These are phyloP conservation scores for Fraxinus platypoda DNA, from an alignment of 305 asterid genomes.

Conservation along the genomic window DNA sequence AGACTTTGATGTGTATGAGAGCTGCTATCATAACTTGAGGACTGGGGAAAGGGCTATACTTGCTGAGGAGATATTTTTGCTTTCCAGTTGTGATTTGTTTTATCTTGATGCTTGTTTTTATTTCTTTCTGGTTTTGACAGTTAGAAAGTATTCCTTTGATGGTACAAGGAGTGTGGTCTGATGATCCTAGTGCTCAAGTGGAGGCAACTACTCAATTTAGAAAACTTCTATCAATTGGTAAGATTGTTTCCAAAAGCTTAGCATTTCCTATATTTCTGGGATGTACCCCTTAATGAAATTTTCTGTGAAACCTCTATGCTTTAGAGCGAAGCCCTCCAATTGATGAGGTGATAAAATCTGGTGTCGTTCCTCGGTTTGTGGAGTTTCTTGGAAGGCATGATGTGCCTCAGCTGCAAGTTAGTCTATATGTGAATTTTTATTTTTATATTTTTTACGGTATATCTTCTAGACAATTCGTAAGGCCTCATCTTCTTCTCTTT, in stretches of 20 bases:
- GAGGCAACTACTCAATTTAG: slow-evolving; percentile 58
- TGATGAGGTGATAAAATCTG: slow-evolving; percentile 57
- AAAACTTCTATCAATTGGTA: slow-evolving; percentile 53
- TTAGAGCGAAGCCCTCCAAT: slow-evolving; percentile 59
- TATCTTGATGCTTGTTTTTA: no score
- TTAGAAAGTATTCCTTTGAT: slow-evolving; percentile 46
- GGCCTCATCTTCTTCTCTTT: slow-evolving; percentile 7
- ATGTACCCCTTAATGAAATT: background rate
- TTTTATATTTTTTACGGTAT: slow-evolving; percentile 1
- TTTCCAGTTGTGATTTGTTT: no score
- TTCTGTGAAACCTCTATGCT: slow-evolving; percentile 11
- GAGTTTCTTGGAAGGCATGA: slow-evolving; percentile 55
- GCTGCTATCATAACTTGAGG: no score
- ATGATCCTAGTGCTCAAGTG: slow-evolving; percentile 44
- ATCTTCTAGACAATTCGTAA: background rate
- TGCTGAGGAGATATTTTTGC: no score
- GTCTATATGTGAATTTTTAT: slow-evolving; percentile 6
- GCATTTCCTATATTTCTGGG: slow-evolving; percentile 11
- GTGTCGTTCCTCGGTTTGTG: slow-evolving; percentile 56
- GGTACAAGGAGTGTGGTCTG: slow-evolving; percentile 56
- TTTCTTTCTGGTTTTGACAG: slow-evolving; percentile 29
- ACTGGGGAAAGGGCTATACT: no score
- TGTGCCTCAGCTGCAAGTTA: slow-evolving; percentile 70
- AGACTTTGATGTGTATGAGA: no score
- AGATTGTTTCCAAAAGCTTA: slow-evolving; percentile 11